These are phyloP conservation scores for Nitzschia sp. DNA, from an alignment of 108 stramenopile genomes.

Conservation along the genomic window DNA sequence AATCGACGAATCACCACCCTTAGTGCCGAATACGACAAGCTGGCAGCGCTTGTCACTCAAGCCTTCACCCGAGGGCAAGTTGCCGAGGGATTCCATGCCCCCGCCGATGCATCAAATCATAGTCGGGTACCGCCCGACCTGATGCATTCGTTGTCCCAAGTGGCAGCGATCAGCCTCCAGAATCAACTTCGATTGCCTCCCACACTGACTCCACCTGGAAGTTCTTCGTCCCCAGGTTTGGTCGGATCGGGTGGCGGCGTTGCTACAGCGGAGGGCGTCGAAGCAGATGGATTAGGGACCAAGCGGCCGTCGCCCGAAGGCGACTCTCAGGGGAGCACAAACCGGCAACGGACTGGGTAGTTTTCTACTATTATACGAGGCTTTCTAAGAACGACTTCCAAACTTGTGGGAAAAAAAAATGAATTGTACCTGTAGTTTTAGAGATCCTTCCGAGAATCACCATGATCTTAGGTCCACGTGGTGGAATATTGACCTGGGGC, in stretches of 20 bases:
- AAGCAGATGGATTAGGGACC: not conserved
- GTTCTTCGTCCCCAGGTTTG: not conserved
- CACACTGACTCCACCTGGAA: not conserved
- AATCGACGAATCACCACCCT: slow-evolving; percentile 40
- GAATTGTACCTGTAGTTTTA: no score
- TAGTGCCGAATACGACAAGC: slow-evolving; percentile 45
- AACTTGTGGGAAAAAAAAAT: no score
- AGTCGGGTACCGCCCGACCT: slow-evolving; percentile 26
- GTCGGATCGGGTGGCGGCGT: not conserved
- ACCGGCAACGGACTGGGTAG: slow-evolving; percentile 3
- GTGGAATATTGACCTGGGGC: no score
- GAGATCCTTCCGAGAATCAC: no score
- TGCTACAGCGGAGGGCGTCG: slow-evolving; percentile 5
- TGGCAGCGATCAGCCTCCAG: slow-evolving; percentile 43
- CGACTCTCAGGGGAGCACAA: not conserved
- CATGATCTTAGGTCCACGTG: no score
- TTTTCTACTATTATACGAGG: no score
- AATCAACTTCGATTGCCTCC: slow-evolving; percentile 8
- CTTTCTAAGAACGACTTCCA: no score
- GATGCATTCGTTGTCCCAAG: slow-evolving; percentile 64
- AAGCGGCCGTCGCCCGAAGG: slow-evolving; percentile 9
- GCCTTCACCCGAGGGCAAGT: slow-evolving; percentile 9
- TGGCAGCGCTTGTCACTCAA: slow-evolving; percentile 40
- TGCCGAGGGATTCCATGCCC: slow-evolving; percentile 6
- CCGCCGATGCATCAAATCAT: not conserved